Base-by-base conservation (phyloP, 352 stramenopile genomes). In the Pythium plurisporium region DNA sequence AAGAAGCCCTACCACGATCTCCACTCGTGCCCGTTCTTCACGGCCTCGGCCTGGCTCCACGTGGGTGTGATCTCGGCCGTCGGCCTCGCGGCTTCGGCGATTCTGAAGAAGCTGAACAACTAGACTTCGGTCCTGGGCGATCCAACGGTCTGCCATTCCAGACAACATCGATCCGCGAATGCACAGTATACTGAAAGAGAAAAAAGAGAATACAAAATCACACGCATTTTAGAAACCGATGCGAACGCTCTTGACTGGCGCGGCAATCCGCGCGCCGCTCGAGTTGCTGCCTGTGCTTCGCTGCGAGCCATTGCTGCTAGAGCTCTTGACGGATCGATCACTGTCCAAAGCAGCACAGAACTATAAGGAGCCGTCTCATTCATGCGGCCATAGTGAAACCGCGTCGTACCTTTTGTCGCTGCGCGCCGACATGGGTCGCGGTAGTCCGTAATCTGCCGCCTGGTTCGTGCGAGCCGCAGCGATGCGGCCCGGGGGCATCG, bases 1-100 rank as follows among this genome's bases (percentile, higher is more conserved):
- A 82, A 79, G 59, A 72, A 67, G 54, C 82, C 82, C 6, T 82
- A 92, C 74, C 78, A 90, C 66, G 82, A 86, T 57, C 64, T 90
- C 42, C 75, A 58, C 37, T 76, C 75, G 34, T 90, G 79, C 64
- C 82, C 79, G 23, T 90, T 92, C 66, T 91, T 89, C 70, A 84
- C 76, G 56, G 67, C 76, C 42, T 91, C 81, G 43, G 78, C 78
- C 44, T 91, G 81, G 81, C 70, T 91, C 65, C 81, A 91, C 66
- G 71, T 91, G 27, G 74, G 69, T 27, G 79, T 75, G 12, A 73
- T 91, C 54, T 74, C 78, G 22, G 65, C 72, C 9, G 54, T 91
- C 15, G 76, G 74, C 33, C 62, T 89, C 45, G 74, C 74, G 10
- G 64, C 67, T 53, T 69, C 71, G 26, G 49, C 73, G 8, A 55